Evolutionary conservation across 106 monocot genomes (phyloP).

Genomic region (Platanthera zijinensis): DNA sequence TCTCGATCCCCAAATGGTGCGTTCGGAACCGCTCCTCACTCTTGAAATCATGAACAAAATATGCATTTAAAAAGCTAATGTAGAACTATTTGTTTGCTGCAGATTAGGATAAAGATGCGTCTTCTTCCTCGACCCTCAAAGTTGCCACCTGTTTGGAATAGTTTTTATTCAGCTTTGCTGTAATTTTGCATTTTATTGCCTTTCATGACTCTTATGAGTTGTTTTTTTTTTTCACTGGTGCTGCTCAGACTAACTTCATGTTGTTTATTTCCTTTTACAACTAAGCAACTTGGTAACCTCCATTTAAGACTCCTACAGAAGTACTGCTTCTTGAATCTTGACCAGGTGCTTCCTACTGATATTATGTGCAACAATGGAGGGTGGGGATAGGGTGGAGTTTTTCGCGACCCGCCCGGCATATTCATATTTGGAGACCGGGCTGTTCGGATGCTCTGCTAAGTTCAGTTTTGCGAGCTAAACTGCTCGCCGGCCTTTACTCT

Average conservation of each 20-base stretch:
- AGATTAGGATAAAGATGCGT: constrained; percentile 3
- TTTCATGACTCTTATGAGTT: background rate
- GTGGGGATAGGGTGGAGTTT: background rate
- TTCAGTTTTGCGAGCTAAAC: background rate
- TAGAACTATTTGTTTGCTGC: background rate
- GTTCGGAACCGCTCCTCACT: background rate
- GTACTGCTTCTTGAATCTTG: background rate
- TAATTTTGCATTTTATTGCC: background rate
- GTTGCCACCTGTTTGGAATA: background rate
- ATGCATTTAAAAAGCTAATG: background rate
- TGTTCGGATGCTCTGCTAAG: background rate
- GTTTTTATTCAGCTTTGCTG: background rate
- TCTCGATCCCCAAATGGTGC: constrained; percentile 61
- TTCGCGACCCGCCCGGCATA: no score
- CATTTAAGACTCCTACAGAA: background rate
- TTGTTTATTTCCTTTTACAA: constrained; percentile 5
- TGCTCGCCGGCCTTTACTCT: no score
- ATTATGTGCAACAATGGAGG: background rate
- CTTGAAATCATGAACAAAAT: background rate
- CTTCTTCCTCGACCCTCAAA: background rate
- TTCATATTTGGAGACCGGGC: no score
- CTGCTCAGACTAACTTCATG: constrained; percentile 1
- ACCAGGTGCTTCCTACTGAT: background rate
- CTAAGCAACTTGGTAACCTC: background rate
- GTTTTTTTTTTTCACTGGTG: background rate